Percentiles rank a stretch among this genome's conserved stretches.
Evolutionary conservation across 805 yeast genomes (phyloP).

Genomic region (Kregervanrija fluxuum): DNA sequence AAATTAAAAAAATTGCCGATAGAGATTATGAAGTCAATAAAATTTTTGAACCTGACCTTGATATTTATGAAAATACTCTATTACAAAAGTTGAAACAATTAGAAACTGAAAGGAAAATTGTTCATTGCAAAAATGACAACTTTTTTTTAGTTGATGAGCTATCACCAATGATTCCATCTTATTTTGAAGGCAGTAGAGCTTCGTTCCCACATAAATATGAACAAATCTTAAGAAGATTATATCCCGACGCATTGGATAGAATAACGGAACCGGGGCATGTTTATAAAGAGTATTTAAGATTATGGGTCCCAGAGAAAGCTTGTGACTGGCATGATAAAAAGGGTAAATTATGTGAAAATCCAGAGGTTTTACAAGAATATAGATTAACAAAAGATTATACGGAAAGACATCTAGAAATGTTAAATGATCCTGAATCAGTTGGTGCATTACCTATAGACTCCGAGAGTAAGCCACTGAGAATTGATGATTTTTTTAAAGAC

Average conservation of each 20-base stretch:
- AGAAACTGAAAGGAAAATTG: slow-evolving; percentile 11
- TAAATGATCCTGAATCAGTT: slow-evolving; percentile 5
- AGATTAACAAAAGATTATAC: slow-evolving; percentile 24
- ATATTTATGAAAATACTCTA: slow-evolving; percentile 15
- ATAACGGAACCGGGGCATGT: slow-evolving; percentile 32
- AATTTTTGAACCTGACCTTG: slow-evolving; percentile 39
- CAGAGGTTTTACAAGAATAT: slow-evolving; percentile 25
- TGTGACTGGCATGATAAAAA: slow-evolving; percentile 19
- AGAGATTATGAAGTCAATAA: slow-evolving; percentile 11
- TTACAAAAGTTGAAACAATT: slow-evolving; percentile 25
- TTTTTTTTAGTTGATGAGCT: slow-evolving; percentile 42
- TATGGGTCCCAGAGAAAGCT: slow-evolving; percentile 41
- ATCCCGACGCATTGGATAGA: slow-evolving; percentile 28
- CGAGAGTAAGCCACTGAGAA: slow-evolving; percentile 22
- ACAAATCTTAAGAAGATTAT: slow-evolving; percentile 41
- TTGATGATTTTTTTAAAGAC: slow-evolving; percentile 20
- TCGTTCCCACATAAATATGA: slow-evolving; percentile 37
- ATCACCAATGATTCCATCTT: slow-evolving; percentile 44
- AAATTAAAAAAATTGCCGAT: slow-evolving; percentile 12
- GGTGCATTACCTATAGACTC: slow-evolving; percentile 9
- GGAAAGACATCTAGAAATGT: slow-evolving; percentile 14
- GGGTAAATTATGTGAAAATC: slow-evolving; percentile 22
- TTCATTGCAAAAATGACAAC: slow-evolving; percentile 45
- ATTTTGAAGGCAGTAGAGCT: slow-evolving; percentile 51
- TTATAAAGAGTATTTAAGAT: slow-evolving; percentile 44